phyloP scores from a whole-genome alignment of 768 basidiomycete species.

The Tylopilus felleus region DNA sequence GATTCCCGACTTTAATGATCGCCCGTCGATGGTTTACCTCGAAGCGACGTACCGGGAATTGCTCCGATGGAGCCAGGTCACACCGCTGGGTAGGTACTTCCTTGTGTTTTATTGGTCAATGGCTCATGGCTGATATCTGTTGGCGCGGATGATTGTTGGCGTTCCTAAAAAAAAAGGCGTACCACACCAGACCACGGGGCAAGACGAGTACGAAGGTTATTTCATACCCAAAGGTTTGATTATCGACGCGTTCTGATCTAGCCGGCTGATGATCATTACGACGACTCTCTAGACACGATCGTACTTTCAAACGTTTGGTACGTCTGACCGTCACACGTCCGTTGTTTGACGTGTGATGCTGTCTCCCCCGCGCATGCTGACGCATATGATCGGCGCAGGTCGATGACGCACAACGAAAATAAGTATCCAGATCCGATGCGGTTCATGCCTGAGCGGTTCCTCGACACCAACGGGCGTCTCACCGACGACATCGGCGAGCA shows the following conservation, averaged over 20 bases:
- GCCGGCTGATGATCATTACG: not conserved
- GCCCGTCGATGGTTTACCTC: conserved; percentile 22
- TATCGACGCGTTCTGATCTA: not conserved
- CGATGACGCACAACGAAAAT: conserved; percentile 25
- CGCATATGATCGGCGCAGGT: conserved; percentile 12
- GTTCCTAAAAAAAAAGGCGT: conserved; percentile 15
- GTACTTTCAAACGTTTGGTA: conserved; percentile 16
- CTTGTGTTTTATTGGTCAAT: not conserved
- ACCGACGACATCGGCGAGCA: conserved; percentile 19
- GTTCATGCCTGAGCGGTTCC: conserved; percentile 23
- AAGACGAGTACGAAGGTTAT: conserved; percentile 17
- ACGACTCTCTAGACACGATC: conserved; percentile 22
- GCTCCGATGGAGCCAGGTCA: conserved; percentile 25
- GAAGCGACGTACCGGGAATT: conserved; percentile 23
- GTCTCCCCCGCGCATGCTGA: not conserved
- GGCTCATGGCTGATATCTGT: not conserved
- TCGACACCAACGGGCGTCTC: conserved; percentile 12
- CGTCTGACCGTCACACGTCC: too few relatives aligned
- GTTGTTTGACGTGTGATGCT: not conserved
- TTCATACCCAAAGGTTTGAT: conserved; percentile 21
- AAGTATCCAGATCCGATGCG: conserved; percentile 21
- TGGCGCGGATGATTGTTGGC: too few relatives aligned
- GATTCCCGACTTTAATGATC: conserved; percentile 21
- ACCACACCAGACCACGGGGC: conserved; percentile 22
- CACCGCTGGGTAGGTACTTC: conserved; percentile 20